Evolutionary conservation across 768 basidiomycete species (phyloP).

Genomic region (Suillus subluteus): DNA sequence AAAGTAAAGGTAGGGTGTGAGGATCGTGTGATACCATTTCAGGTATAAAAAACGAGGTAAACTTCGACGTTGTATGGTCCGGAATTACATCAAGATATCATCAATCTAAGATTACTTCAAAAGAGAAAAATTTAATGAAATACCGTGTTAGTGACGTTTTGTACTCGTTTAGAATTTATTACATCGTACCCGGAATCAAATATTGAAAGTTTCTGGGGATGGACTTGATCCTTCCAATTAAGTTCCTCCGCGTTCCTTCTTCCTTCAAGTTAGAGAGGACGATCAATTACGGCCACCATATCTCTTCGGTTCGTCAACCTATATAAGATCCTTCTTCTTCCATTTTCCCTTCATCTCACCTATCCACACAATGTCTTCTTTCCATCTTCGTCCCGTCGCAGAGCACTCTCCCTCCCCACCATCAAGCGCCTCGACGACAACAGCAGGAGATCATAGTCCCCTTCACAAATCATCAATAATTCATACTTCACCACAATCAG

Average conservation of each 20-base stretch:
- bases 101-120: conserved; percentile 26
- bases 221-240: conserved; percentile 23
- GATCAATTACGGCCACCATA: conserved; percentile 28
- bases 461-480: conserved; percentile 27
- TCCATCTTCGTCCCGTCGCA: conserved; percentile 61
- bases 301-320: conserved; percentile 17
- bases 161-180: conserved; percentile 5
- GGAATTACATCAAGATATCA: conserved; percentile 14
- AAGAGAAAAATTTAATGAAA: conserved; percentile 25
- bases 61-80: conserved; percentile 24
- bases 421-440: conserved; percentile 51
- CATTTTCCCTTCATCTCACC: conserved; percentile 15
- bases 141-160: neutral
- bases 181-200: conserved; percentile 21
- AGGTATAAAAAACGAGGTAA: conserved; percentile 29
- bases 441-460: conserved; percentile 48
- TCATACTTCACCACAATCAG: conserved; percentile 37
- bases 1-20: conserved; percentile 3
- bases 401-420: conserved; percentile 54
- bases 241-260: conserved; percentile 17
- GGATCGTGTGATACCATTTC: conserved; percentile 14
- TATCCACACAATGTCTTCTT: conserved; percentile 36
- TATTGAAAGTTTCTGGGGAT: conserved; percentile 24
- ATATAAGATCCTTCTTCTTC: conserved; percentile 24
- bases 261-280: conserved; percentile 22